A percentile compares a stretch with the other conserved stretches of the same genome.
These are phyloP conservation scores for Kodamaea ohmeri DNA, from an alignment of 1,139 yeast genomes.

Conservation along the genomic window DNA sequence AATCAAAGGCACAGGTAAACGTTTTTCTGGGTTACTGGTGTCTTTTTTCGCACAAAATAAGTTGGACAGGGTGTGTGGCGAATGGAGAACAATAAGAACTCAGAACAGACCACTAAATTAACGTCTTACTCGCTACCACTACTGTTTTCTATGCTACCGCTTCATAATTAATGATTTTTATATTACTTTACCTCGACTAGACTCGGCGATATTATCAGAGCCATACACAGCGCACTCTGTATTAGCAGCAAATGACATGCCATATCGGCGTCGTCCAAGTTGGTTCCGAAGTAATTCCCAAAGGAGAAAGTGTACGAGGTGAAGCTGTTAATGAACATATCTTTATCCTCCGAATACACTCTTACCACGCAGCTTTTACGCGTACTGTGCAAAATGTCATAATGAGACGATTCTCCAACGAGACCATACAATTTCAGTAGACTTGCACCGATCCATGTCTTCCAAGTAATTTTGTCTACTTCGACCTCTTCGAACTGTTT, in stretches of 20 bases:
- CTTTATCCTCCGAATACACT: slow-evolving; percentile 28
- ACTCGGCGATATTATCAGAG: slow-evolving; percentile 6
- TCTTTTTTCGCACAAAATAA: not conserved
- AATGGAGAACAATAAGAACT: not conserved
- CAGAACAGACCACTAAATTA: no score
- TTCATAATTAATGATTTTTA: not conserved
- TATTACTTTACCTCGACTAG: slow-evolving; percentile 2
- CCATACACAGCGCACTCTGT: slow-evolving; percentile 15
- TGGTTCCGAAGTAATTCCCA: slow-evolving; percentile 23
- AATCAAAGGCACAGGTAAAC: not conserved
- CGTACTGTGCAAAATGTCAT: slow-evolving; percentile 33
- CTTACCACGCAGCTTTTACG: slow-evolving; percentile 21
- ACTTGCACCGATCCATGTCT: slow-evolving; percentile 29
- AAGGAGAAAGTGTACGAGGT: slow-evolving; percentile 31
- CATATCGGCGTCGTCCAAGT: slow-evolving; percentile 16
- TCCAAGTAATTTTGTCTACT: slow-evolving; percentile 43
- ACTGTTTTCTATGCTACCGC: not conserved
- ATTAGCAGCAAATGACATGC: slow-evolving; percentile 18
- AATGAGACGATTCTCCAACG: slow-evolving; percentile 39
- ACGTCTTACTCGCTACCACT: no score
- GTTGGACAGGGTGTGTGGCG: not conserved
- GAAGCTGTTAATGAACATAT: slow-evolving; percentile 29
- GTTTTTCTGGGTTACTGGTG: not conserved
- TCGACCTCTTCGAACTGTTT: slow-evolving; percentile 13
- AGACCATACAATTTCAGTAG: slow-evolving; percentile 36